Base-by-base conservation (phyloP, 2,329 filamentous ascomycete species). In the Colletotrichum plurivorum region DNA sequence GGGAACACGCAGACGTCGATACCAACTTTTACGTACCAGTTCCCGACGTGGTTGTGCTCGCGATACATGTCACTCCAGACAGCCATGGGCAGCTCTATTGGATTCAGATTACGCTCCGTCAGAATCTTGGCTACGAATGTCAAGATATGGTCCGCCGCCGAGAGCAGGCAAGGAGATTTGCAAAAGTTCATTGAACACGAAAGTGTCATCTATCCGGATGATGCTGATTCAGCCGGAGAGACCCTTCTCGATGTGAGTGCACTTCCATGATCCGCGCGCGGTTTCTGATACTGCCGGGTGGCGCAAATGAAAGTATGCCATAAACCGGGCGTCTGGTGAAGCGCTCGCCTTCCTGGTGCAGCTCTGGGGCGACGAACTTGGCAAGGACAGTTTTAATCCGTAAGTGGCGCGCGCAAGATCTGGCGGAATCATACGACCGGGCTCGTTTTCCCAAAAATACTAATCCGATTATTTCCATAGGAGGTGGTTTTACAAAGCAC, bases 111-210 rank as follows among this genome's bases (percentile, higher is more conserved):
- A 1, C 27, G 62, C 1, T 22, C 51, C 1, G 49, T 2, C 0
- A 69, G 54, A 13, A 0, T 54, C 0, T 0, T 69, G 1, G 13
- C 41, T 0, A 1, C 0, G 0, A 1, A 5, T 8, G 5, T 48
- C 5, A 1, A 0, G 0, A 39, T 45, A 1, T 39, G 18, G 41
- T 2, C 4, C 0, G 27, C 6, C 5, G 5, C 12, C 3, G 1
- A 15, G 1, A 0, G 0, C 2, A 10, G 1, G 1, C 1, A 7
- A 45, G 1, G 13, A 22, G 20, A 15, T 2, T 10, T 67, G 10
- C 5, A 1, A 7, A 12, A 20, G 0, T n/a, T 48, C 5, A 63
- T 67, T 43, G 5, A 43, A 15, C 4, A 5, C 2, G 16, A 4
- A 4, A 20, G 36, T 15, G 10, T 31, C 12, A 20, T 62, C 1